Base-by-base conservation (phyloP, 177 flowering plant genomes). In the Telopea speciosissima region DNA sequence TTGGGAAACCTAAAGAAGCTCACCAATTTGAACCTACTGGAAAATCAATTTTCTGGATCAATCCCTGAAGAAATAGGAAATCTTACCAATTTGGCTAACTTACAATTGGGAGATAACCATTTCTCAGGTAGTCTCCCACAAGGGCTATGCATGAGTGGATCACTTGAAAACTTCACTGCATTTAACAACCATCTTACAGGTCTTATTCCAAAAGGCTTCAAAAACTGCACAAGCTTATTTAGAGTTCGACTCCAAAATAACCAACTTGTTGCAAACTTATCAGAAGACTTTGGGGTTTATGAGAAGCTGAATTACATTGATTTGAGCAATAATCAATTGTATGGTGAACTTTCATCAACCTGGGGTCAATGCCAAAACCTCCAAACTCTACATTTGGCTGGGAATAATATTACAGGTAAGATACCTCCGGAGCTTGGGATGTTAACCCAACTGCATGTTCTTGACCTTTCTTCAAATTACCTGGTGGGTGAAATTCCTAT, bases 261-360 rank as follows among this genome's bases (percentile, higher is more conserved):
- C 59, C 58, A 73, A 23, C 24, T 73, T 3, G 42, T 40, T 1
- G 76, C 68, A 24, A 23, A n/a, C 12, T 12, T 60, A 25, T 45
- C 74, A 4, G 56, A 45, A 17, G 61, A 22, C 1, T 60, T 72
- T 19, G 69, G 65, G 17, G 26, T 44, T 12, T 25, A 25, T 44
- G 36, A 69, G 3, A 59, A 65, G 12, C 26, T 73, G 7, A 3
- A 36, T 19, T 26, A 42, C 70, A 67, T 59, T 8, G 65, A 63
- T 40, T 19, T 67, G 40, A 22, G 67, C 16, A 1, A 63, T 26
- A 63, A 68, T 12, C 26, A 56, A 28, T 60, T 74, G 0, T 56
- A 74, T 23, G 79, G 79, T 1, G 73, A 77, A 58, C 54, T 77
- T n/a, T 69, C 73, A 11, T 13, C 49, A 1, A 70, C 65, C 6